Evolutionary conservation across 1,284 basidiomycete species (phyloP).

Genomic region (Boletus semigastroideus): DNA sequence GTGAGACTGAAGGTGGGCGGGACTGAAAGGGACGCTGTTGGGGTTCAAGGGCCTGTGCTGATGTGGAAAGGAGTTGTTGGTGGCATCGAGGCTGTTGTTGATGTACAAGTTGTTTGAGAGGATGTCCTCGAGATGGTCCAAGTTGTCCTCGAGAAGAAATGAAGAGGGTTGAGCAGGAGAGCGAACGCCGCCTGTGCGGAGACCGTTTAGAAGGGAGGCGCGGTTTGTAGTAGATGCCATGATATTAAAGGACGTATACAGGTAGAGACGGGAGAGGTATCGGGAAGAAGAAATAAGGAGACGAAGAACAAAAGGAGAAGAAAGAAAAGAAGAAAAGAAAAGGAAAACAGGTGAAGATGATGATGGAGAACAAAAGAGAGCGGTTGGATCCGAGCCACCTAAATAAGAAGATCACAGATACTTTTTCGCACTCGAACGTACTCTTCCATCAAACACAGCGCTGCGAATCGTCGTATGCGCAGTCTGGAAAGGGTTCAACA

Average conservation of each 20-base stretch:
- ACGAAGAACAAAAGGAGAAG: slow-evolving; percentile 15
- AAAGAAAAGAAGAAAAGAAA: neutral
- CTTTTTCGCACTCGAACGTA: slow-evolving; percentile 85
- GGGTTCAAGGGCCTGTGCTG: slow-evolving; percentile 62
- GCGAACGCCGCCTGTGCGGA: slow-evolving; percentile 83
- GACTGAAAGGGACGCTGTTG: slow-evolving; percentile 57
- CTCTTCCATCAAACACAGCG: slow-evolving; percentile 75
- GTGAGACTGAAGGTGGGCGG: slow-evolving; percentile 40
- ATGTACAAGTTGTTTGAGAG: slow-evolving; percentile 48
- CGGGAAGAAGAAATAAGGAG: slow-evolving; percentile 19
- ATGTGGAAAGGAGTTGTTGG: slow-evolving; percentile 59
- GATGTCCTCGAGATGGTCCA: slow-evolving; percentile 58
- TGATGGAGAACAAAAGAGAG: slow-evolving; percentile 19
- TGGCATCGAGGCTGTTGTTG: slow-evolving; percentile 55
- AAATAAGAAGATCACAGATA: no score
- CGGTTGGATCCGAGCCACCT: slow-evolving; percentile 22
- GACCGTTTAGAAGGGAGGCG: slow-evolving; percentile 79
- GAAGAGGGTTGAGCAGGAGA: slow-evolving; percentile 63
- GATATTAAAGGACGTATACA: slow-evolving; percentile 42
- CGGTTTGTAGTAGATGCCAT: slow-evolving; percentile 60
- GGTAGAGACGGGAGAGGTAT: slow-evolving; percentile 15
- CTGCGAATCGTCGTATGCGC: slow-evolving; percentile 83
- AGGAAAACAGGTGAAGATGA: neutral
- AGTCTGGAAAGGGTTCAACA: slow-evolving; percentile 91
- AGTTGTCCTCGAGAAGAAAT: slow-evolving; percentile 60